phyloP scores from a whole-genome alignment of 352 stramenopile genomes.

The Globisporangium splendens region DNA sequence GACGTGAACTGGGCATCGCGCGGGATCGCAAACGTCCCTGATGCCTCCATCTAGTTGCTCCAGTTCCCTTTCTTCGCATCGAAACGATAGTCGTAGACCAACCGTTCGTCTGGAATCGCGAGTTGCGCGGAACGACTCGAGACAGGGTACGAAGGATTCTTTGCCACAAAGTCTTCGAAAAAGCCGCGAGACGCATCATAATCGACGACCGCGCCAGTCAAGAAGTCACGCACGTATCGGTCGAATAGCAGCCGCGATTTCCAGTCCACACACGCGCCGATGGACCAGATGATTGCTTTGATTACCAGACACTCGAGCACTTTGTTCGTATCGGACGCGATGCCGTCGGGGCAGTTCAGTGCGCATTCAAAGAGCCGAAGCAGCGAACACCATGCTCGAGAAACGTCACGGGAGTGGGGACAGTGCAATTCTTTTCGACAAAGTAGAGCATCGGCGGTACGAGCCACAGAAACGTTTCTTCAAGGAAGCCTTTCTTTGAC shows the following conservation, averaged over 20 bases:
- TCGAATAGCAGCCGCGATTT: slow-evolving; percentile 84
- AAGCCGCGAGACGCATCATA: slow-evolving; percentile 34
- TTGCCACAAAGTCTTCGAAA: slow-evolving; percentile 85
- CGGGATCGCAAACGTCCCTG: slow-evolving; percentile 53
- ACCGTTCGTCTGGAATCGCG: slow-evolving; percentile 49
- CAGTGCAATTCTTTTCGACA: slow-evolving; percentile 85
- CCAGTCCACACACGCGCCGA: slow-evolving; percentile 89
- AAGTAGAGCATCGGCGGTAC: slow-evolving; percentile 91
- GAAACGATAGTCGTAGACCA: slow-evolving; percentile 92
- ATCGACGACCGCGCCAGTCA: slow-evolving; percentile 33
- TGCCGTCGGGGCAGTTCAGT: slow-evolving; percentile 48
- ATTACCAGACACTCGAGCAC: slow-evolving; percentile 87
- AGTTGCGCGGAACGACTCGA: slow-evolving; percentile 28
- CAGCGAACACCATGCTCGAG: slow-evolving; percentile 88
- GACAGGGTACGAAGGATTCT: slow-evolving; percentile 73
- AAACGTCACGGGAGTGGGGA: slow-evolving; percentile 86
- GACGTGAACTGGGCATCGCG: slow-evolving; percentile 78
- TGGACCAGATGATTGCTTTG: slow-evolving; percentile 87
- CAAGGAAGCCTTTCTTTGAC: slow-evolving; percentile 38
- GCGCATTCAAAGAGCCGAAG: slow-evolving; percentile 82
- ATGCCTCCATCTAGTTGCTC: slow-evolving; percentile 70
- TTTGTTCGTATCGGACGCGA: slow-evolving; percentile 62
- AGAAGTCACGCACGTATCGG: slow-evolving; percentile 73
- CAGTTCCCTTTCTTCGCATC: slow-evolving; percentile 83
- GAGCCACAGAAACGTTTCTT: slow-evolving; percentile 87